phyloP scores from a whole-genome alignment of 179 eudicot species.

The Spergularia azorica region DNA sequence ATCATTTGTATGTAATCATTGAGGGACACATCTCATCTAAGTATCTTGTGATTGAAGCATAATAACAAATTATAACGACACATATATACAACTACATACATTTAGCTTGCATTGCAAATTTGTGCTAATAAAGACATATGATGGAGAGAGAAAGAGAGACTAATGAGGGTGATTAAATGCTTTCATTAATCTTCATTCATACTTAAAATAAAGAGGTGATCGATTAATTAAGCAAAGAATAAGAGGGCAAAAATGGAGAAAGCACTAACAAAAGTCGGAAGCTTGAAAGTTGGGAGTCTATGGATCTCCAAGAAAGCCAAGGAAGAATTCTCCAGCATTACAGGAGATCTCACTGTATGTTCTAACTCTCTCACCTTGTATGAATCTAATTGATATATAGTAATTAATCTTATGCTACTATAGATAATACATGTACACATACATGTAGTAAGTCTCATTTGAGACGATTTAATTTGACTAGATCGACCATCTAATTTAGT shows the following conservation, averaged over 20 bases:
- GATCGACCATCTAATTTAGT: too few relatives aligned
- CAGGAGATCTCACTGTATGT: conserved; percentile 34
- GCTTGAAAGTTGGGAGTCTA: conserved; percentile 32
- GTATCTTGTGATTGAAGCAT: conserved; percentile 11
- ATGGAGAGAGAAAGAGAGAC: too few relatives aligned
- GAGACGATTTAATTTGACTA: too few relatives aligned
- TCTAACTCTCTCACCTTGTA: background rate
- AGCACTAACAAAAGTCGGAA: conserved; percentile 32
- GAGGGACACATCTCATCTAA: background rate
- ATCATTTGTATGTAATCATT: background rate
- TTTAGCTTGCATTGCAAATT: conserved; percentile 1
- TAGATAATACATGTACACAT: too few relatives aligned
- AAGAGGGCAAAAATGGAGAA: conserved; percentile 30
- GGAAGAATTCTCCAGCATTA: conserved; percentile 34
- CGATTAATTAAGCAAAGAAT: background rate
- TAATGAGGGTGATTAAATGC: background rate
- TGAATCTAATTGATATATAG: background rate
- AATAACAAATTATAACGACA: background rate
- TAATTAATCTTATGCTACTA: background rate
- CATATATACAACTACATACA: background rate
- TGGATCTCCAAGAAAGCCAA: conserved; percentile 43
- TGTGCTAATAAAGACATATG: background rate
- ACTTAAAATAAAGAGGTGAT: background rate
- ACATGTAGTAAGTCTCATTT: too few relatives aligned
- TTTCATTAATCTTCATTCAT: background rate